Conservation (phyloP, 176 grass and related monocot genomes). For the Bonia amplexicaulis region DNA sequence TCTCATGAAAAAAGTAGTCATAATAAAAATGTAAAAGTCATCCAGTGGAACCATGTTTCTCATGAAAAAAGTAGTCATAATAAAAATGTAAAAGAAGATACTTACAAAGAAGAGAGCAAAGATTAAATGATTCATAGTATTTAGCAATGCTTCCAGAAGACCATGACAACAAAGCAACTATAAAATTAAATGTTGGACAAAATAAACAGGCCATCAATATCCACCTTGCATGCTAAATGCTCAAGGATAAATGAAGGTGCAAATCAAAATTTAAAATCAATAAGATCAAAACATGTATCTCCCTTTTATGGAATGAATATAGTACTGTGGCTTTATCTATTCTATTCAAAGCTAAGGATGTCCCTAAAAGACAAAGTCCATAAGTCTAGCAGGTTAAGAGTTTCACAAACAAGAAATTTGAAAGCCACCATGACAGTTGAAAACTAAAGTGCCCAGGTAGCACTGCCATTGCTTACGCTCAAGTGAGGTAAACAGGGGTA, state of each 20-base stretch:
- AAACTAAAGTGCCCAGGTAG: constrained; percentile 47
- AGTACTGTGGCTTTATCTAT: neutral
- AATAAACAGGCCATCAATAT: neutral
- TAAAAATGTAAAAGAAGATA: neutral
- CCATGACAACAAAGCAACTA: neutral
- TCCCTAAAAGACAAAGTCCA: neutral
- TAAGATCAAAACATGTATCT: neutral
- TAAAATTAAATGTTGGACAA: neutral
- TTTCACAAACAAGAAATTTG: neutral
- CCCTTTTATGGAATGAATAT: neutral
- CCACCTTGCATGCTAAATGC: neutral
- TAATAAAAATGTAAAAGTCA: neutral
- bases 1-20: neutral
- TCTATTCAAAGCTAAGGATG: neutral
- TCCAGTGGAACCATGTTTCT: neutral
- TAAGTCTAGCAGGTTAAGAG: neutral
- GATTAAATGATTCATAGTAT: neutral
- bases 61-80: neutral
- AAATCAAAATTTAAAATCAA: neutral
- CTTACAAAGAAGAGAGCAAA: neutral
- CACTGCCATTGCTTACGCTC: constrained; percentile 73
- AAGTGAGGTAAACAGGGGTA: constrained; percentile 49
- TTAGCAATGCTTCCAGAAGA: neutral
- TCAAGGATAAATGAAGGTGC: neutral
- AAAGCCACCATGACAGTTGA: constrained; percentile 6